Conservation (phyloP, 2,329 filamentous ascomycete genomes). For the Diaporthe amygdali region DNA sequence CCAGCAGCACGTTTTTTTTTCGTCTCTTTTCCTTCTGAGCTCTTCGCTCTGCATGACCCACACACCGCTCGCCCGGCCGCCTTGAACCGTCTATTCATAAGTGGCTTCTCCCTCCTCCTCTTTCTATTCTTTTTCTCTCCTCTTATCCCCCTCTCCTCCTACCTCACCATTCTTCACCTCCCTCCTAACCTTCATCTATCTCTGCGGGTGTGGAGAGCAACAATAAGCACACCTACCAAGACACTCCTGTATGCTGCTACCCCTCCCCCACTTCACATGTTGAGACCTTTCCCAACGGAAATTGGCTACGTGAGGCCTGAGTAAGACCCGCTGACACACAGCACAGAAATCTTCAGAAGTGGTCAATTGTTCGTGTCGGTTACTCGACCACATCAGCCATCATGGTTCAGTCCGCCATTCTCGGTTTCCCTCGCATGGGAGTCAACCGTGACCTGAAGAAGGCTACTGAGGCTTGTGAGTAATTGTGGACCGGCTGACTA, state of each 20-base stretch:
- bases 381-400: conserved; percentile 39
- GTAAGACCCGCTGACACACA: conserved; percentile 3
- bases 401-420: conserved; percentile 76
- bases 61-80: conserved; percentile 17
- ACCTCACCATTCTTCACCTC: conserved; percentile 17
- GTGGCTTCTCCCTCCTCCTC: conserved; percentile 12
- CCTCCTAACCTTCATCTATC: conserved; percentile 22
- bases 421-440: conserved; percentile 99
- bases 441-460: conserved; percentile 99
- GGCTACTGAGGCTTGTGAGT: conserved; percentile 90
- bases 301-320: neutral
- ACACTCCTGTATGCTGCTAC: neutral
- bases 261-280: conserved; percentile 1
- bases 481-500: neutral
- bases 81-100: conserved; percentile 19
- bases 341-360: conserved; percentile 14
- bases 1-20: neutral
- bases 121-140: neutral
- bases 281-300: neutral
- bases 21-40: neutral
- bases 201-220: conserved; percentile 24
- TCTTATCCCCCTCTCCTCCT: conserved; percentile 12
- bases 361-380: conserved; percentile 23
- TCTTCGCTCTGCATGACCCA: conserved; percentile 11
- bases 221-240: neutral